Base-by-base conservation (phyloP, 2,329 filamentous ascomycete genomes). In the Chalaropsis thielavioides region DNA sequence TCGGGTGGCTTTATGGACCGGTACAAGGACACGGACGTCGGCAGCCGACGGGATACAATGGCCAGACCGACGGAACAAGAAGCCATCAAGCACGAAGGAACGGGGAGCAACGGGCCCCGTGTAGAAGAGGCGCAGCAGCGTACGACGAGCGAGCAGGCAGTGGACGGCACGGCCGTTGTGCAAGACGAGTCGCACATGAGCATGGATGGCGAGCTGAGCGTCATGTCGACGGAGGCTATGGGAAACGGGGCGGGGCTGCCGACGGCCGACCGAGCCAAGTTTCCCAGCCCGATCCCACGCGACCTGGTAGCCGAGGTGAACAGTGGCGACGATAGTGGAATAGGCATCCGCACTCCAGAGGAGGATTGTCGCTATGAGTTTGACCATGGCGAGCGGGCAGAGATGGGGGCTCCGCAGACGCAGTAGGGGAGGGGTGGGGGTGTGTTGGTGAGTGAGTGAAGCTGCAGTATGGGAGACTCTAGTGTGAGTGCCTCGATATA, bases 1-100 rank as follows among this genome's bases (percentile, higher is more conserved):
- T 86, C 92, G 70, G 92, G 92, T 62, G 92, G 92, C 0, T 96
- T 96, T 72, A 85, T 96, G 78, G 80, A 80, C 69, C 80, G 61
- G 6, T 67, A 81, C 66, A 82, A 77, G 68, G 7, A 75, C 74
- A 3, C 74, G 74, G n/a, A 54, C 44, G 24, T 15, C 15, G n/a
- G 22, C 8, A 22, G n/a, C 38, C 24, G 22, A 2, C 7, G 15
- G n/a, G 54, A 19, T 15, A 38, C 27, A 7, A 17, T 58, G 8
- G 27, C 19, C 1, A 58, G 24, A 7, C 54, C 27, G 54, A n/a
- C 54, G 31, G 31, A 58, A 10, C 54, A 58, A 38, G 54, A 58
- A 10, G 31, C 54, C 0, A 31, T 56, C 3, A 56, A 56, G 27
- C 15, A 24, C 51, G 27, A 56, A 24, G 49, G 3, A 19, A 7